A percentile compares a stretch with the other conserved stretches of the same genome.
phyloP scores from a whole-genome alignment of 495 filamentous ascomycete genomes.

The Hypoxylon perforatum region DNA sequence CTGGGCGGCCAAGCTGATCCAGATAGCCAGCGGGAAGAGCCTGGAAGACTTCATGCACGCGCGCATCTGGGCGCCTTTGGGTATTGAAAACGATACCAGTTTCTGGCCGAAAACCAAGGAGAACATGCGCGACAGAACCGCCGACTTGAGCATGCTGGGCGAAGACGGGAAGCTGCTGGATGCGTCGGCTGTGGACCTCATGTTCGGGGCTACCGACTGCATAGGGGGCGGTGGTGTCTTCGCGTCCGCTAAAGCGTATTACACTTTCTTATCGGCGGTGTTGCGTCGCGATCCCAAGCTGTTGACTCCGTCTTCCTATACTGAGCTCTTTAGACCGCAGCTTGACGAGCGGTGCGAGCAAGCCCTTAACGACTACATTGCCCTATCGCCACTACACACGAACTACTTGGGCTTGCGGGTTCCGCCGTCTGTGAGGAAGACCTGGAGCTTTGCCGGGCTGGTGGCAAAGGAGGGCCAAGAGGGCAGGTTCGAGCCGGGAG shows the following conservation, averaged over 20 bases:
- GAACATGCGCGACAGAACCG: conserved; percentile 34
- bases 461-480: conserved; percentile 43
- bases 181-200: conserved; percentile 21
- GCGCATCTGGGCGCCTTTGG: conserved; percentile 38
- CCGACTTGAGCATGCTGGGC: conserved; percentile 40
- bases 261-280: conserved; percentile 59
- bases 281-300: conserved; percentile 59
- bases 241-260: conserved; percentile 57
- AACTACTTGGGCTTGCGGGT: conserved; percentile 23
- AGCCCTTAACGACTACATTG: conserved; percentile 27
- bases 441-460: conserved; percentile 34
- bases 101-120: conserved; percentile 43
- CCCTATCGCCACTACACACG: not conserved
- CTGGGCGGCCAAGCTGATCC: conserved; percentile 61
- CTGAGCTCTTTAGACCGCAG: conserved; percentile 65
- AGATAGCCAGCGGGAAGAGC: conserved; percentile 46
- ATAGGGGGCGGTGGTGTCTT: conserved; percentile 67
- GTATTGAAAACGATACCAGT: conserved; percentile 38
- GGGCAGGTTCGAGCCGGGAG: conserved; percentile 23
- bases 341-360: conserved; percentile 47
- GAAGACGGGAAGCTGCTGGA: conserved; percentile 35
- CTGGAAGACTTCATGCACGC: conserved; percentile 38
- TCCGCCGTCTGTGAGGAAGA: conserved; percentile 26
- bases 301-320: conserved; percentile 54
- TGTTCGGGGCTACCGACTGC: conserved; percentile 46